Base-by-base conservation (phyloP, 768 basidiomycete species). In the Lentinula detonsa region DNA sequence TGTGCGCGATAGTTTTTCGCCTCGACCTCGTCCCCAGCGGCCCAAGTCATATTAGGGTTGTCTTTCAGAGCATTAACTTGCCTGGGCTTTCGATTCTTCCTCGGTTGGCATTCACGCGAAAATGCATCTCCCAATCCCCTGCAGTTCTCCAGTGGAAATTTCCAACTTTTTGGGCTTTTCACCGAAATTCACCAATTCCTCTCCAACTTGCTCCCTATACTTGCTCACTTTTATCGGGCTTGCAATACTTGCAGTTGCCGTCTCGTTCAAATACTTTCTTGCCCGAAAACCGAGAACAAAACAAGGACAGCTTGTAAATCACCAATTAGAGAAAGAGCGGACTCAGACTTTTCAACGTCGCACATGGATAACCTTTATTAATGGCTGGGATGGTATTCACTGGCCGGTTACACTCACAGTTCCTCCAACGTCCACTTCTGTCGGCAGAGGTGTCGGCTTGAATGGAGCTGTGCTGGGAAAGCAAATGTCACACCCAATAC, bases 81-180 rank as follows among this genome's bases (percentile, higher is more conserved):
- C 72, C 58, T 70, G 71, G 57, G 64, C 66, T 61, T 70, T 71
- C 53, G 45, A 70, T 71, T 52, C 37, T 68, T 65, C 23, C 33
- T 35, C 4, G 16, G 39, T 58, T 39, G 61, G 42, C 31, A 13
- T 37, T 37, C 13, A 51, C 5, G 9, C 28, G 31, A 33, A 45
- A 49, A 59, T 59, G 57, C 57, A 59, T 35, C 57, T 59, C 18
- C 57, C 57, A 31, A 56, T 56, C 15, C 55, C 55, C 40, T 56
- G 55, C 33, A 37, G 33, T 28, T 37, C 45, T 18, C 8, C 43
- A 11, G 57, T 59, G 8, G 57, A 59, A 39, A 28, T 59, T 3
- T 40, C 55, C 15, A 48, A 15, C 15, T 28, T 59, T 33, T 2
- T 62, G 8, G 15, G 51, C 31, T 45, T 35, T 31, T 62, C 42